Evolutionary conservation across 1,284 basidiomycete genomes (phyloP).

Genomic region (Cutaneotrichosporon sp.): DNA sequence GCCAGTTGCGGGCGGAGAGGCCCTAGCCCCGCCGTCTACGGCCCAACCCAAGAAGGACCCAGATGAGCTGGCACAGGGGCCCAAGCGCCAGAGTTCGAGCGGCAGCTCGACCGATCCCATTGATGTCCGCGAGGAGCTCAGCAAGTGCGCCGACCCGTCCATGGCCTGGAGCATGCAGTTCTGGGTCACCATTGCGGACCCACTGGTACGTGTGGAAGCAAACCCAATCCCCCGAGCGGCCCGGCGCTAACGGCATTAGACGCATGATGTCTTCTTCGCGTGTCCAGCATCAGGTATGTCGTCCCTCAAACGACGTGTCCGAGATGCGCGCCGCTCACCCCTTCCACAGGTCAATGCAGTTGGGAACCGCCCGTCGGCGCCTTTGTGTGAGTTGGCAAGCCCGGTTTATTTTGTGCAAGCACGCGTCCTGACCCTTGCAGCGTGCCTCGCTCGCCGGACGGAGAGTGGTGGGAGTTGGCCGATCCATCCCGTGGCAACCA

Average conservation of each 20-base stretch:
- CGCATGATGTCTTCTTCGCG: conserved; percentile 80
- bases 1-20: not conserved
- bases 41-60: not conserved
- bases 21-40: not conserved
- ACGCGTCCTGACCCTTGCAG: conserved; percentile 52
- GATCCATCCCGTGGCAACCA: conserved; percentile 75
- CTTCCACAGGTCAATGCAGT: conserved; percentile 74
- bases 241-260: conserved; percentile 56
- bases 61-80: conserved; percentile 2
- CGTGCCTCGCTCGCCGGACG: conserved; percentile 76
- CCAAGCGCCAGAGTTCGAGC: not conserved
- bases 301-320: not conserved
- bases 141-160: conserved; percentile 44
- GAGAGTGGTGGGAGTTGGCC: conserved; percentile 93
- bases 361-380: conserved; percentile 90
- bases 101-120: conserved; percentile 11
- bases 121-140: conserved; percentile 41
- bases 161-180: conserved; percentile 50
- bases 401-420: not conserved
- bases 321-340: not conserved
- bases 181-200: conserved; percentile 54
- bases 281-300: conserved; percentile 66
- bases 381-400: conserved; percentile 69
- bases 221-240: not conserved
- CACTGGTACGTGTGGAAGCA: conserved; percentile 32